Evolutionary conservation across 2,329 filamentous ascomycete species (phyloP).

Genomic region (Paecilomyces fulvus): DNA sequence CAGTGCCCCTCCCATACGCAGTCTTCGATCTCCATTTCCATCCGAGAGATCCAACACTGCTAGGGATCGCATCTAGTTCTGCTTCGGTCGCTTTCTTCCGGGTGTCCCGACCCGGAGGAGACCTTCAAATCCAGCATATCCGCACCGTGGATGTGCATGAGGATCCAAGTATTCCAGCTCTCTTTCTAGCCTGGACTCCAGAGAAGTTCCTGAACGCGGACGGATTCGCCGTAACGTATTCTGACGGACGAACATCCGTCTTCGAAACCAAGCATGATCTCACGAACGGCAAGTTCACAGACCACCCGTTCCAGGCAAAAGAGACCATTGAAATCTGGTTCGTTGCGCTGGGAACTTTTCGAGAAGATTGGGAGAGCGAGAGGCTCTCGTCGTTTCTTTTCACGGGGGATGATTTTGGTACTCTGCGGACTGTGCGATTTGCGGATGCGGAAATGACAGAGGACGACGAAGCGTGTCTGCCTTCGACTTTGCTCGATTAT

Average conservation of each 20-base stretch:
- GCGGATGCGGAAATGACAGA: constrained; percentile 4
- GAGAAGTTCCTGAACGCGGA: constrained; percentile 25
- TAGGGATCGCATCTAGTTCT: constrained; percentile 73
- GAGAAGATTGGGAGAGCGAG: neutral
- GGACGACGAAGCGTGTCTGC: constrained; percentile 5
- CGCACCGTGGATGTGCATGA: constrained; percentile 44
- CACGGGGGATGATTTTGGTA: constrained; percentile 33
- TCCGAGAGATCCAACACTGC: constrained; percentile 44
- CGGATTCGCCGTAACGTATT: constrained; percentile 62
- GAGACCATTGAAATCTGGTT: constrained; percentile 34
- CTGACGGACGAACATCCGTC: constrained; percentile 55
- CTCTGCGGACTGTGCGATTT: constrained; percentile 24
- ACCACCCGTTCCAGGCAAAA: constrained; percentile 20
- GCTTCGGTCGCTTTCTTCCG: constrained; percentile 36
- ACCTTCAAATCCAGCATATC: constrained; percentile 20
- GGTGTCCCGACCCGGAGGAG: constrained; percentile 11
- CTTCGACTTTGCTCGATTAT: constrained; percentile 14
- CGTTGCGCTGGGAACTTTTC: constrained; percentile 21
- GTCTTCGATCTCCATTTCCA: constrained; percentile 82
- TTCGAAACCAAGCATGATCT: constrained; percentile 36
- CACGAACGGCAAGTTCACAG: constrained; percentile 8
- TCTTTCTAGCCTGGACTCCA: constrained; percentile 69
- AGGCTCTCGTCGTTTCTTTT: constrained; percentile 20
- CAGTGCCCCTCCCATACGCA: constrained; percentile 57
- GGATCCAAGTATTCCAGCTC: constrained; percentile 51